Base-by-base conservation (phyloP, 208 protist genomes). In the Crithidia mellificae region DNA sequence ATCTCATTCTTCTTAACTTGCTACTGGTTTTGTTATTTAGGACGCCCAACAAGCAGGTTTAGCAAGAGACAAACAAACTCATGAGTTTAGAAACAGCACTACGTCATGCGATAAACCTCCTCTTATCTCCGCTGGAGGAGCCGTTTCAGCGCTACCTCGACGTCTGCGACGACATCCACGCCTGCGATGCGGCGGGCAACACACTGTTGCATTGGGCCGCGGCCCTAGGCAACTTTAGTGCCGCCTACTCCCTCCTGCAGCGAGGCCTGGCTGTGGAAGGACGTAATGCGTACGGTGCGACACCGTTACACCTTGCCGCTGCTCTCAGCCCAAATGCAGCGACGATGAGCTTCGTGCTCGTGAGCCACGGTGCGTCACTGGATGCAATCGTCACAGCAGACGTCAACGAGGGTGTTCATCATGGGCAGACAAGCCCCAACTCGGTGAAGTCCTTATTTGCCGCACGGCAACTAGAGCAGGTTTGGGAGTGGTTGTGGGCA, bases 181-280 rank as follows among this genome's bases (percentile, higher is more conserved):
- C 84, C 30, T 46, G 63, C n/a, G 85, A 92, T 38, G 59, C 54
- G 0, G 52, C 46, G 7, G 66, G 78, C 8, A 95, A 95, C 56
- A 85, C 76, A 14, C 54, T 91, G 20, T 69, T 95, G 27, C 90
- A 95, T 64, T 92, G 87, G 83, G 85, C 83, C 1, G 77, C 83
- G 0, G 58, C 78, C 7, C 39, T 90, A 1, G 87, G 86, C 14
- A 72, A 83, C 58, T 43, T 81, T 14, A 36, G 61, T 17, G 59
- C 72, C 0, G 72, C 85, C 0, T 64, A 67, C 20, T 27, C 74
- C 15, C 70, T 92, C 25, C 47, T 91, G 27, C 27, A 78, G 32
- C 46, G 66, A 6, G 83, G 83, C 0, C 41, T 83, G 2, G 57
- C 77, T 15, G 51, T 90, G 11, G 62, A 91, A 22, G 59, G 56